phyloP scores from a whole-genome alignment of 2,329 filamentous ascomycete species.

The Ophiostoma fasciatum region DNA sequence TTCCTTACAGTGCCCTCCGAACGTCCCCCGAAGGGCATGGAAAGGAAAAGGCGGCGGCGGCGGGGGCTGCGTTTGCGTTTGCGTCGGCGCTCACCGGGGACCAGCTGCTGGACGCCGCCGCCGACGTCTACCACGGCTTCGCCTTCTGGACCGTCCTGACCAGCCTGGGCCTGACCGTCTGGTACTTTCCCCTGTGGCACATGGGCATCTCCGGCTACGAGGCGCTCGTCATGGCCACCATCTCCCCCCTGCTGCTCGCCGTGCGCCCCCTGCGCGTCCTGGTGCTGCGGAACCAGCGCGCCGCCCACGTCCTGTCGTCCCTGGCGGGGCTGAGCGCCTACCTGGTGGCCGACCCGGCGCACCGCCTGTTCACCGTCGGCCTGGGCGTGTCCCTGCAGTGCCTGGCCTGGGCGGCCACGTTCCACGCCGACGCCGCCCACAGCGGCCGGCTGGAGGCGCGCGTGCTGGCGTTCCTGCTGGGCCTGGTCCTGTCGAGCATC shows the following conservation, averaged over 20 bases:
- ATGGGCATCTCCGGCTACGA: slow-evolving; percentile 99
- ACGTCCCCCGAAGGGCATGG: slow-evolving; percentile 28
- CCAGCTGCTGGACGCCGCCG: slow-evolving; percentile 63
- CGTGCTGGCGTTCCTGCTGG: slow-evolving; percentile 65
- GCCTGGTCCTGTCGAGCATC: slow-evolving; percentile 70
- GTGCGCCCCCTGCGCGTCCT: slow-evolving; percentile 54
- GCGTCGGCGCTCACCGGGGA: slow-evolving; percentile 56
- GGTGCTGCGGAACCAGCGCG: slow-evolving; percentile 51
- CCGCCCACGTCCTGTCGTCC: slow-evolving; percentile 63
- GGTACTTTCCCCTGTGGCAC: slow-evolving; percentile 98
- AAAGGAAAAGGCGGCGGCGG: slow-evolving; percentile 65
- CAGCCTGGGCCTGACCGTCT: slow-evolving; percentile 74
- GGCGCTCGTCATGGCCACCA: slow-evolving; percentile 67
- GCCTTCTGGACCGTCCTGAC: slow-evolving; percentile 94
- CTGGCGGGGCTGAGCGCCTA: slow-evolving; percentile 64
- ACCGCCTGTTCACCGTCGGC: slow-evolving; percentile 65
- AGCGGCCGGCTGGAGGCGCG: slow-evolving; percentile 65
- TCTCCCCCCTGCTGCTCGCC: slow-evolving; percentile 66
- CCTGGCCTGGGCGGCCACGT: slow-evolving; percentile 69
- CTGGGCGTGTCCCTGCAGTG: slow-evolving; percentile 71
- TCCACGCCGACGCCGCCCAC: slow-evolving; percentile 63
- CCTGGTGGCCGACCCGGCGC: slow-evolving; percentile 53
- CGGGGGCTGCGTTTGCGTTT: slow-evolving; percentile 51
- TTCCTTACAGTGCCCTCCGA: slow-evolving; percentile 24
- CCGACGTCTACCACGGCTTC: slow-evolving; percentile 88